phyloP scores from a whole-genome alignment of 345 rosid species.

The Citrus sp. region DNA sequence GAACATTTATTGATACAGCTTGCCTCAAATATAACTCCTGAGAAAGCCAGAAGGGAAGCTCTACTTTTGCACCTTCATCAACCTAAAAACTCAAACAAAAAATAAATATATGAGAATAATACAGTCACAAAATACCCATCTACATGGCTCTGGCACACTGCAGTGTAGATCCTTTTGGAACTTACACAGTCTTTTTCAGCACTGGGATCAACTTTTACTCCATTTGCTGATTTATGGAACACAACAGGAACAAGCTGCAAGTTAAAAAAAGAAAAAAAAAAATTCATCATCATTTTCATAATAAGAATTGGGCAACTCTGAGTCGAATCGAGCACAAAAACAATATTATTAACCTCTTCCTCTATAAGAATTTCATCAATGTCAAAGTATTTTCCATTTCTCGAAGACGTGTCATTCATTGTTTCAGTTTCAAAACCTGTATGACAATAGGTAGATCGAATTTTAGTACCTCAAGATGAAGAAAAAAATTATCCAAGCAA shows the following conservation, averaged over 20 bases:
- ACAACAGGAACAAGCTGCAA: conserved; percentile 60
- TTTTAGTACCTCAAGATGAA: not conserved
- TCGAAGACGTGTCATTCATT: not conserved
- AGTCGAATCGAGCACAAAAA: not conserved
- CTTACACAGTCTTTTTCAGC: conserved; percentile 63
- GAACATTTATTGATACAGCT: conserved; percentile 56
- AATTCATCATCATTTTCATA: not conserved
- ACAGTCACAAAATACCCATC: not conserved
- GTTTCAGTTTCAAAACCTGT: not conserved
- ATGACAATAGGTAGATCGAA: not conserved
- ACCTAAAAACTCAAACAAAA: conserved; percentile 35
- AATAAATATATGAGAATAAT: not conserved
- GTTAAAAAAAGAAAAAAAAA: not conserved
- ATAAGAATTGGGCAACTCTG: not conserved
- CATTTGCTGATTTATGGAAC: conserved; percentile 56
- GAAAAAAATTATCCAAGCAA: not conserved
- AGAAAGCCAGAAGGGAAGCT: conserved; percentile 87
- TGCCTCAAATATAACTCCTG: conserved; percentile 65
- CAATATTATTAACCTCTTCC: conserved; percentile 53
- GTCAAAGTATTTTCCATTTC: conserved; percentile 63
- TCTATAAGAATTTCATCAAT: conserved; percentile 71
- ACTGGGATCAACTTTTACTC: conserved; percentile 75
- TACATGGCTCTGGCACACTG: not conserved
- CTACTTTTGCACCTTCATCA: conserved; percentile 72
- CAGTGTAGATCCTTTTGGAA: not conserved